Conservation (phyloP, 73 alveolate genomes). For the Tetrahymena malaccensis region DNA sequence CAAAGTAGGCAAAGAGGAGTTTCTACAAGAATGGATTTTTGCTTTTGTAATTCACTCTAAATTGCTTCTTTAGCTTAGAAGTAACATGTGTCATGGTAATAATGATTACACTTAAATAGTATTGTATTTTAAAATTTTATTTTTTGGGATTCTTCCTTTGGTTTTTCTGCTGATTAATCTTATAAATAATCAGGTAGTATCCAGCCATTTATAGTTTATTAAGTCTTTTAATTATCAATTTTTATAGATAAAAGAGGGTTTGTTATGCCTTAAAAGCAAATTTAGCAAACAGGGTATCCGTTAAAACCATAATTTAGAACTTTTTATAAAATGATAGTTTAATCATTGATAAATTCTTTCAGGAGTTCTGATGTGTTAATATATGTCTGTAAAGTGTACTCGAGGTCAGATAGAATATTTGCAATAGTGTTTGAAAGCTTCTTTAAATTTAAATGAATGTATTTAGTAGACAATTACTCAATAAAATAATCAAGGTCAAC, state of each 20-base stretch:
- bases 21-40: not conserved
- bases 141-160: not conserved
- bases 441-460: not conserved
- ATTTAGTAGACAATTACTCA: not conserved
- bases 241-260: not conserved
- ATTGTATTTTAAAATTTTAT: not conserved
- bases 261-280: not conserved
- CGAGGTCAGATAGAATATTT: not conserved
- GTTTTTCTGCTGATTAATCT: not conserved
- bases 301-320: not conserved
- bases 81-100: not conserved
- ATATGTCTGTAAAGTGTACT: not conserved
- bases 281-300: not conserved
- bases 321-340: not conserved
- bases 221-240: not conserved
- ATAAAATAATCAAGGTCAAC: not conserved
- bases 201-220: not conserved
- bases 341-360: not conserved
- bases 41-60: not conserved
- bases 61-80: not conserved
- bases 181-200: not conserved
- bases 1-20: not conserved
- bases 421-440: not conserved
- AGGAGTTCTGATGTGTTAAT: not conserved
- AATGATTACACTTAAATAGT: not conserved